Conservation (phyloP, 1,284 basidiomycete species). For the Apiotrichum brassicae region DNA sequence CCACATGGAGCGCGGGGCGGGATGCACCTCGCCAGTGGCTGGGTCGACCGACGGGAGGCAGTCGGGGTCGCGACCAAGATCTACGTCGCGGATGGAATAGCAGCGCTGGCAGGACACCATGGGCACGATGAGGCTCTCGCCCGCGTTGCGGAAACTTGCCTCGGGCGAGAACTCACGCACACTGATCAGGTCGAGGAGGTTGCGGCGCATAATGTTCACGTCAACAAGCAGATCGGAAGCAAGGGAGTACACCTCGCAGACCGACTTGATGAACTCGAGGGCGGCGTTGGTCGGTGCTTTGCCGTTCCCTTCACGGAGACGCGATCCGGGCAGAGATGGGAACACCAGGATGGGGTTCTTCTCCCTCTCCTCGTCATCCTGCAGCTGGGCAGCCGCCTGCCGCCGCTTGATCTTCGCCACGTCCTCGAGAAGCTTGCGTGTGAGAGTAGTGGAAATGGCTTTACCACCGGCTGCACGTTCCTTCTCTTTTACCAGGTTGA, state of each 20-base stretch:
- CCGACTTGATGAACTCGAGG: constrained; percentile 85
- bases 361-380: constrained; percentile 54
- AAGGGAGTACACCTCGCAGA: constrained; percentile 73
- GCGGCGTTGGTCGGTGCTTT: constrained; percentile 60
- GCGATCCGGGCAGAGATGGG: constrained; percentile 80
- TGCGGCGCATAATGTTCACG: constrained; percentile 80
- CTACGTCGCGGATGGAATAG: constrained; percentile 82
- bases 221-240: constrained; percentile 75
- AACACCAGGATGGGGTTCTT: constrained; percentile 74
- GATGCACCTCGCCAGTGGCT: constrained; percentile 33
- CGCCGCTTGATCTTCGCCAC: constrained; percentile 64
- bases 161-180: constrained; percentile 81
- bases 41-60: constrained; percentile 56
- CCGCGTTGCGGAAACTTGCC: constrained; percentile 83
- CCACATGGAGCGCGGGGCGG: constrained; percentile 45
- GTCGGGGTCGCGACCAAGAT: constrained; percentile 89
- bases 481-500: constrained; percentile 62
- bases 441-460: constrained; percentile 74
- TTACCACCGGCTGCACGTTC: constrained; percentile 64
- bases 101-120: constrained; percentile 89
- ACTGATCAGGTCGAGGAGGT: constrained; percentile 79
- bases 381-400: constrained; percentile 56
- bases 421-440: constrained; percentile 68
- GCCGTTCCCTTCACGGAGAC: constrained; percentile 32
- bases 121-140: constrained; percentile 77